Base-by-base conservation (phyloP, 2,329 filamentous ascomycete species). In the Fusarium sp. region DNA sequence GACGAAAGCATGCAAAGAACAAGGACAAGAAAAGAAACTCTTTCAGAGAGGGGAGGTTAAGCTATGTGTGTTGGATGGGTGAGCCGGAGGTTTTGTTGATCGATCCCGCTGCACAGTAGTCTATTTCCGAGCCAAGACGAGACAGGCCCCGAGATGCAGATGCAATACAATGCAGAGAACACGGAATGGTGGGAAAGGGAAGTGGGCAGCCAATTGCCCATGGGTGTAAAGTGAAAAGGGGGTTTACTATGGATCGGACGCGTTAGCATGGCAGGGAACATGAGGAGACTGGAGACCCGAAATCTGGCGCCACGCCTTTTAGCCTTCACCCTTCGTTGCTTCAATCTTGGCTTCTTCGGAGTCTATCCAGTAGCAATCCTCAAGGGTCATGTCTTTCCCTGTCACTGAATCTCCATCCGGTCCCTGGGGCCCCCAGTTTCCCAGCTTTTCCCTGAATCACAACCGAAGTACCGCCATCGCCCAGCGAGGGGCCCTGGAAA, bases 71-170 rank as follows among this genome's bases (percentile, higher is more conserved):
- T 40, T 66, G 51, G 41, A 53, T 63, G 63, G 63, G 61, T 45
- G 60, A 47, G 20, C 61, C 62, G 45, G 56, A 67, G 64, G 62
- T 67, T 67, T 67, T 67, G 64, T 67, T 67, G 63, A 67, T 67
- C 59, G 55, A 67, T 56, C 54, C 54, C 54, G 49, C 49, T 57
- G 52, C 34, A 40, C 22, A 40, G 42, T 25, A 16, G 30, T 56
- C 63, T 66, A 61, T 67, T 55, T 67, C 63, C 55, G 47, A 63
- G 59, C 63, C 66, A 67, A 44, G 25, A 41, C 49, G 49, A 41
- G 32, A 37, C 47, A 51, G 47, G 47, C 30, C 49, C 54, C 40
- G 32, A 61, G 32, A 48, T 41, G 55, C 62, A 67, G 61, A 47
- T 25, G 54, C 30, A 58, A 29, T 44, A 51, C 45, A 51, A n/a